Base-by-base conservation (phyloP, 495 filamentous ascomycete genomes). In the Lichina pygmaea region DNA sequence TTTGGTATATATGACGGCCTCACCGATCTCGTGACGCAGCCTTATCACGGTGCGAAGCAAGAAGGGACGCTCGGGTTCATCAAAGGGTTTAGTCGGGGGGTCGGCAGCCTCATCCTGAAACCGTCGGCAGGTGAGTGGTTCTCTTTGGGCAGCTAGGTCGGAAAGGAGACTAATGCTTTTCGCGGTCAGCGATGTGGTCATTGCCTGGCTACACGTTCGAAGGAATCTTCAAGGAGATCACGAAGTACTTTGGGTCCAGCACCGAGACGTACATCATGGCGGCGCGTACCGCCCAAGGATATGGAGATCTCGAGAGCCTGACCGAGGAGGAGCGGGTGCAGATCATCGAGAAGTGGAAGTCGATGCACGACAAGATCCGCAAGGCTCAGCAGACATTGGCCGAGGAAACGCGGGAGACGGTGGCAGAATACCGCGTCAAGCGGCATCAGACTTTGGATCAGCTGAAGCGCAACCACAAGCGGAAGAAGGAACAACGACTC, bases 21-120 rank as follows among this genome's bases (percentile, higher is more conserved):
- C 30, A 70, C 78, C 7, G 80, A 79, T 0, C 56, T 86, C 2
- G 65, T 80, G 10, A 82, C 72, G 0, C 80, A 84, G 44, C 80
- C 80, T 0, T 45, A 70, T 7, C 59, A 66, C 32, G 80, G 78
- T 32, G 71, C 71, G 6, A 68, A 75, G 52, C 75, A 81, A 51
- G 73, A 77, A 48, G 78, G 80, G 11, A 60, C 65, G 6, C 65
- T 61, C 10, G 80, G 80, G n/a, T 63, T 83, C 6, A 33, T 81
- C 10, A 86, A 84, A 53, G 80, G 80, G 0, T 60, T 84, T 37
- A 78, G 73, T 0, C 84, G 81, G 54, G 80, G 76, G 2, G 67
- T 84, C 37, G 80, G 77, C 13, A 79, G 80, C 0, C 48, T 79
- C 9, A 54, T 80, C 13, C 52, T 84, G 2, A 86, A 86, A 51